Conservation (phyloP, 768 basidiomycete genomes). For the Suillus variegatus region DNA sequence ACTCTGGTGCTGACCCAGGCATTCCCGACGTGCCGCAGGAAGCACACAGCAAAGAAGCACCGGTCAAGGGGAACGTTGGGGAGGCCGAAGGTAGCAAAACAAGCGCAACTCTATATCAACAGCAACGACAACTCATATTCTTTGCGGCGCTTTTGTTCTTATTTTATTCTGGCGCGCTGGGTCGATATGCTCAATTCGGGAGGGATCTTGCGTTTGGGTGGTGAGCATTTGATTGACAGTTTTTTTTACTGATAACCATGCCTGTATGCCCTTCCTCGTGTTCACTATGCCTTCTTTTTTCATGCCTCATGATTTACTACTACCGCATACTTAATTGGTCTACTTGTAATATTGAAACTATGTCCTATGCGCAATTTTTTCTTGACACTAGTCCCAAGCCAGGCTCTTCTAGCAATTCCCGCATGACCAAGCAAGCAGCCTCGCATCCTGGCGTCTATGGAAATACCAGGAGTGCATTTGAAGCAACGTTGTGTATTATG, state of each 20-base stretch:
- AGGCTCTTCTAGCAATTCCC: neutral
- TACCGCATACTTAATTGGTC: neutral
- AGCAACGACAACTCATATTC: neutral
- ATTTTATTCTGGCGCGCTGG: neutral
- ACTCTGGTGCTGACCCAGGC: neutral
- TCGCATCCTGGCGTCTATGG: neutral
- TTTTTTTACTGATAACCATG: neutral
- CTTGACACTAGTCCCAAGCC: neutral
- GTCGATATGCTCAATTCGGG: neutral
- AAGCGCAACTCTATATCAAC: neutral
- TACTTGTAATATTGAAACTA: neutral
- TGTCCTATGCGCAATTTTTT: neutral
- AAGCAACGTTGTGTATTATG: neutral
- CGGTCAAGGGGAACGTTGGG: neutral
- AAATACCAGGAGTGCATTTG: neutral
- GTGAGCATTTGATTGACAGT: neutral
- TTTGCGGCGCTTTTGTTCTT: neutral
- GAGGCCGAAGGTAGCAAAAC: neutral
- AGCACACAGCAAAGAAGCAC: neutral
- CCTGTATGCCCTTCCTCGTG: neutral
- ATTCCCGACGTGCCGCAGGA: neutral
- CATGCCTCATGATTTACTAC: neutral
- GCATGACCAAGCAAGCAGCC: too few species aligned
- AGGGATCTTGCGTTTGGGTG: constrained; percentile 1
- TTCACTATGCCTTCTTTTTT: neutral